Conservation (phyloP, 352 stramenopile genomes). For the Globisporangium apiculatum region DNA sequence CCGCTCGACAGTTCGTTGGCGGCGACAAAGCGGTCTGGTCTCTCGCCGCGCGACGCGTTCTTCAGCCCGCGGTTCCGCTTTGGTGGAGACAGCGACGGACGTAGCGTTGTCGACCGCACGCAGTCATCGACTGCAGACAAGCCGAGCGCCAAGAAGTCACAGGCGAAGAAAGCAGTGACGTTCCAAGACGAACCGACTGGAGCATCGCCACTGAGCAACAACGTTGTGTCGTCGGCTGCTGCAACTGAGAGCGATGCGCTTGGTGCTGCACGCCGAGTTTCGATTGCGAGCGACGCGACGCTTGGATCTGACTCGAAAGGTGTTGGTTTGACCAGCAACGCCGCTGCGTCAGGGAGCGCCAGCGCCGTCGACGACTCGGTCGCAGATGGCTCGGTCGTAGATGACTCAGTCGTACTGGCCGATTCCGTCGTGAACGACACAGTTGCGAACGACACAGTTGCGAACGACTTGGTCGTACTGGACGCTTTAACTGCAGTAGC, state of each 20-base stretch:
- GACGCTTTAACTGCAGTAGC: no score
- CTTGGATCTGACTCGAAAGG: no score
- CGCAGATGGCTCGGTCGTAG: no score
- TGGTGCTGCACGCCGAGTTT: no score
- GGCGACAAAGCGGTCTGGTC: not conserved
- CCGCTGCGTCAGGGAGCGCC: no score
- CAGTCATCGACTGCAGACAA: not conserved
- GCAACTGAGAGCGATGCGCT: not conserved
- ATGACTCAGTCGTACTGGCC: no score
- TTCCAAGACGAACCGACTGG: not conserved
- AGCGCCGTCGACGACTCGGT: no score
- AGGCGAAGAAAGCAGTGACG: conserved; percentile 10
- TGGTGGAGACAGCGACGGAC: conserved; percentile 8
- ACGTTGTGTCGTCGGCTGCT: not conserved
- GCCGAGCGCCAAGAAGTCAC: conserved; percentile 5
- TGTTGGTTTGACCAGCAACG: no score
- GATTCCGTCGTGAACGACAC: no score
- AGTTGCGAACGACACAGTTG: no score
- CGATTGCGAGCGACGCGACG: not conserved
- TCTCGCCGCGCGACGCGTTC: conserved; percentile 52
- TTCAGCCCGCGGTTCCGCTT: conserved; percentile 69
- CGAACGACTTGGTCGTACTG: no score
- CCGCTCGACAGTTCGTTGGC: conserved; percentile 19
- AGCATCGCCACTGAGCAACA: not conserved
- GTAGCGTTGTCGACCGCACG: not conserved